Conservation (phyloP, 164 flowering plant genomes). For the Annona cherimola region DNA sequence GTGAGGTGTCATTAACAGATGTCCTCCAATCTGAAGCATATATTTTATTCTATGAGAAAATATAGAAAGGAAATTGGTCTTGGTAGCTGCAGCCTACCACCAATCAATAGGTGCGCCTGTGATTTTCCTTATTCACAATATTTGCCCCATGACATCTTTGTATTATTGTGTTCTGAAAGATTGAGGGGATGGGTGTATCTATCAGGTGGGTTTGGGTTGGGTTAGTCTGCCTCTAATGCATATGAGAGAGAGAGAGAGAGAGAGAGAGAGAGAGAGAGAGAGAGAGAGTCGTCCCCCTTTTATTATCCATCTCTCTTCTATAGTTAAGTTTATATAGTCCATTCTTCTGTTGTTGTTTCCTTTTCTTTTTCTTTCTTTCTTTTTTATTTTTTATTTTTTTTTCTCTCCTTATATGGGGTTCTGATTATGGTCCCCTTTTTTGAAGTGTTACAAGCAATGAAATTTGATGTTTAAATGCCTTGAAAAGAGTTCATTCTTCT, state of each 20-base stretch:
- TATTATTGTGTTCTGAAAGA: background rate
- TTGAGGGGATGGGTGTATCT: background rate
- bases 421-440: background rate
- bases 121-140: background rate
- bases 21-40: constrained; percentile 86
- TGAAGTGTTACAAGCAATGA: background rate
- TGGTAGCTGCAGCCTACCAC: background rate
- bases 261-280: background rate
- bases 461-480: background rate
- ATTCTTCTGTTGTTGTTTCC: no score
- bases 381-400: no score
- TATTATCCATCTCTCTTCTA: background rate
- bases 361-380: no score
- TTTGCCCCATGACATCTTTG: background rate
- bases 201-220: background rate
- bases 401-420: background rate
- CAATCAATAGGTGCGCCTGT: background rate
- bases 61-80: background rate
- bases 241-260: background rate
- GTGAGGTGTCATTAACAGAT: constrained; percentile 54
- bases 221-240: background rate
- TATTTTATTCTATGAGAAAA: constrained; percentile 70
- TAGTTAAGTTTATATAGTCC: no score
- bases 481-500: no score
- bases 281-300: background rate